These are phyloP conservation scores for Wolfiporia cocos DNA, from an alignment of 1,284 basidiomycete species.

Conservation along the genomic window DNA sequence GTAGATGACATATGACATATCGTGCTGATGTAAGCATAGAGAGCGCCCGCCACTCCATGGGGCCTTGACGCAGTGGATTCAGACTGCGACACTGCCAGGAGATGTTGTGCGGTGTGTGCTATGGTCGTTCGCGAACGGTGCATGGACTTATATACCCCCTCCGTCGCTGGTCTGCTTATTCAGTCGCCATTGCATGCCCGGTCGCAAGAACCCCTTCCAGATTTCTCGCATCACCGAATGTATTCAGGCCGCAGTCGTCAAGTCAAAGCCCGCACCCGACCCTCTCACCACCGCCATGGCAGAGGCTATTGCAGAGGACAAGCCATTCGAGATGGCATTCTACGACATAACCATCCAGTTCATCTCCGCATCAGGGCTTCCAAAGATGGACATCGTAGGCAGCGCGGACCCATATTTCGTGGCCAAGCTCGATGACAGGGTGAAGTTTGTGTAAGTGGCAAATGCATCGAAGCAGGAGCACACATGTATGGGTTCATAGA, in stretches of 20 bases:
- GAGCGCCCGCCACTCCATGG: no score
- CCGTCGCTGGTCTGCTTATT: no score
- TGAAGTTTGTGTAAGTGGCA: slow-evolving; percentile 52
- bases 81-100: no score
- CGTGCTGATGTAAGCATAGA: no score
- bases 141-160: no score
- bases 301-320: slow-evolving; percentile 8
- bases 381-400: slow-evolving; percentile 67
- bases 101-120: no score
- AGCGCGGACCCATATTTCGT: slow-evolving; percentile 67
- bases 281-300: slow-evolving; percentile 6
- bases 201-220: slow-evolving; percentile 9
- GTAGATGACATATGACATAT: no score
- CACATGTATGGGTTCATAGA: slow-evolving; percentile 27
- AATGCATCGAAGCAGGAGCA: neutral
- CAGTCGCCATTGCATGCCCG: slow-evolving; percentile 7
- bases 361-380: slow-evolving; percentile 60
- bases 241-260: slow-evolving; percentile 14
- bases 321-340: slow-evolving; percentile 21
- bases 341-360: slow-evolving; percentile 57
- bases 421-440: slow-evolving; percentile 53
- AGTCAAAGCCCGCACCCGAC: slow-evolving; percentile 11
- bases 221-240: slow-evolving; percentile 17
- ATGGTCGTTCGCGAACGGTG: no score
- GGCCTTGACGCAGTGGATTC: no score